These are phyloP conservation scores for Sinapis alba DNA, from an alignment of 441 rosid species.

Conservation along the genomic window DNA sequence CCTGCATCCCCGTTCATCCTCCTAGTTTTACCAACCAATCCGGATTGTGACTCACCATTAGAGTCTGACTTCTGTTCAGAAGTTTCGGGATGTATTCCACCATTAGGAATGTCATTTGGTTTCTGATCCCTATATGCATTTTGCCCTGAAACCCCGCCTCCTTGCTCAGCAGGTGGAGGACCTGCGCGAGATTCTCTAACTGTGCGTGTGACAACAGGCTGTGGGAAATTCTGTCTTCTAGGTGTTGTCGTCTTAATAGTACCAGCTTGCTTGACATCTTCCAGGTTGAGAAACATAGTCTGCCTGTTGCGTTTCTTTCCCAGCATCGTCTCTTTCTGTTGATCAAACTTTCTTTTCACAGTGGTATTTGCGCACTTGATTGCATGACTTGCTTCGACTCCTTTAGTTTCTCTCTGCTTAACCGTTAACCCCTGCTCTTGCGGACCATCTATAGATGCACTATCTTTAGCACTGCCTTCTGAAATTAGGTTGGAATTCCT, in stretches of 20 bases:
- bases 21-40: slow-evolving; percentile 55
- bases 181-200: slow-evolving; percentile 70
- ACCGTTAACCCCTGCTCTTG: slow-evolving; percentile 44
- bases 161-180: slow-evolving; percentile 52
- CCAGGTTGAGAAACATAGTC: slow-evolving; percentile 86
- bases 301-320: slow-evolving; percentile 96
- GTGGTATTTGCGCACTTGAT: slow-evolving; percentile 64
- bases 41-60: slow-evolving; percentile 66
- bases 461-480: slow-evolving; percentile 53
- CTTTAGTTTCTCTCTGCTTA: slow-evolving; percentile 79
- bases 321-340: slow-evolving; percentile 91
- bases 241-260: slow-evolving; percentile 75
- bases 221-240: slow-evolving; percentile 67
- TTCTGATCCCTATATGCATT: slow-evolving; percentile 60
- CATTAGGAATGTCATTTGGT: slow-evolving; percentile 57
- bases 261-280: slow-evolving; percentile 93
- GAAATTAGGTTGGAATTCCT: slow-evolving; percentile 44
- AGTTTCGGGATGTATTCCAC: slow-evolving; percentile 48
- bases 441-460: slow-evolving; percentile 46
- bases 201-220: slow-evolving; percentile 64
- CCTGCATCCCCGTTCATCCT: slow-evolving; percentile 62
- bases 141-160: slow-evolving; percentile 56
- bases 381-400: slow-evolving; percentile 78
- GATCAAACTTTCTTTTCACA: slow-evolving; percentile 87
- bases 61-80: slow-evolving; percentile 60